Conservation (phyloP, 148 eudicot genomes). For the Rhododendron kiyosumense region DNA sequence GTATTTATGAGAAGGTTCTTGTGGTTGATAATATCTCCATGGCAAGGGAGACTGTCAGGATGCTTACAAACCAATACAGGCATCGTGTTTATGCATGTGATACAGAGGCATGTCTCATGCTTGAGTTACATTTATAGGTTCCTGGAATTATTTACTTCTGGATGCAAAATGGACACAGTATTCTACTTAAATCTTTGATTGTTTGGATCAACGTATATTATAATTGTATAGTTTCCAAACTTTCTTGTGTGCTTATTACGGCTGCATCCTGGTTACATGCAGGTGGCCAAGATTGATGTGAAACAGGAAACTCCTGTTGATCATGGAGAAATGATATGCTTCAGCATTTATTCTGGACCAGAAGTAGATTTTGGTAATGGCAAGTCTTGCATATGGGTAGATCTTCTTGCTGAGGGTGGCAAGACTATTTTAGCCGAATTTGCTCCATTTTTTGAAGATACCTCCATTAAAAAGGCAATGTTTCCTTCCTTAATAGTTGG, state of each 20-base stretch:
- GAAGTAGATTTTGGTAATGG: slow-evolving; percentile 77
- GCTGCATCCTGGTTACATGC: slow-evolving; percentile 12
- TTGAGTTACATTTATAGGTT: slow-evolving; percentile 7
- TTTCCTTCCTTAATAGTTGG: neutral
- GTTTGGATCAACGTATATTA: slow-evolving; percentile 3
- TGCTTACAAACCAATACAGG: slow-evolving; percentile 65
- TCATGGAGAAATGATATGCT: slow-evolving; percentile 96
- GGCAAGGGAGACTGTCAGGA: slow-evolving; percentile 59
- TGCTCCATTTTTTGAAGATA: slow-evolving; percentile 88
- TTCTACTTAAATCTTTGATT: neutral
- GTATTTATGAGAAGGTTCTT: slow-evolving; percentile 69
- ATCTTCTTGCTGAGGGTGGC: slow-evolving; percentile 90
- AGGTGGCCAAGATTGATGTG: slow-evolving; percentile 91
- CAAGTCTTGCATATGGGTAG: slow-evolving; percentile 92
- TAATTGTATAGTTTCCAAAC: neutral
- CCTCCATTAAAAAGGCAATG: slow-evolving; percentile 72
- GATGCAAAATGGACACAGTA: neutral
- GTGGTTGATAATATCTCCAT: slow-evolving; percentile 55
- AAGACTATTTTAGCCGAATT: slow-evolving; percentile 57
- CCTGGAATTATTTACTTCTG: neutral
- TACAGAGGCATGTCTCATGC: slow-evolving; percentile 66
- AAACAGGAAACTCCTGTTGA: slow-evolving; percentile 93
- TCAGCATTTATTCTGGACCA: slow-evolving; percentile 88
- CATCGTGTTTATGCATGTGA: slow-evolving; percentile 87
- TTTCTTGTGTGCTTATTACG: slow-evolving; percentile 6